Conservation (phyloP, 2,329 filamentous ascomycete genomes). For the Clarireedia sp. region DNA sequence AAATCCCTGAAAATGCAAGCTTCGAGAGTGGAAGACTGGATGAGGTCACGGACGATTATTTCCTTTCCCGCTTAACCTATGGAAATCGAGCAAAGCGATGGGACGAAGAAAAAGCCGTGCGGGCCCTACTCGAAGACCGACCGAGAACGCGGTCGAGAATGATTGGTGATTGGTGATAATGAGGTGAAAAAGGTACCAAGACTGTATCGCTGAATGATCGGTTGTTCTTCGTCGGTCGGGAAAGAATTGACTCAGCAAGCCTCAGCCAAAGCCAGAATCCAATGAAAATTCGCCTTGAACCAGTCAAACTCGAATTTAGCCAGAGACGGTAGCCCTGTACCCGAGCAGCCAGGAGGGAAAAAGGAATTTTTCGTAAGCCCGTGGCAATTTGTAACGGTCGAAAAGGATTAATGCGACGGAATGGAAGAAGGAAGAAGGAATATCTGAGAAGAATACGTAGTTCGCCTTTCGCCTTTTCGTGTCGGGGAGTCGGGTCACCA, state of each 20-base stretch:
- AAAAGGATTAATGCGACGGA: neutral
- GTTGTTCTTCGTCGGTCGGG: neutral
- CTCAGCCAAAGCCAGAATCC: neutral
- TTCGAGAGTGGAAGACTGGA: neutral
- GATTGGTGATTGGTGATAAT: neutral
- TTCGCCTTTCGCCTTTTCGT: neutral
- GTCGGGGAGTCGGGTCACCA: neutral
- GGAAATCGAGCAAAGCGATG: neutral
- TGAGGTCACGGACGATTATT: constrained; percentile 5
- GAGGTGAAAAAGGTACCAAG: too few species aligned
- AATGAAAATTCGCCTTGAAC: neutral
- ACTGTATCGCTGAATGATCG: too few species aligned
- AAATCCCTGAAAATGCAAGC: neutral
- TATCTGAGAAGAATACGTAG: neutral
- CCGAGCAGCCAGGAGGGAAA: too few species aligned
- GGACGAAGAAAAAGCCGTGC: neutral
- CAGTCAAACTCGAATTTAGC: neutral
- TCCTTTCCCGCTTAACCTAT: neutral
- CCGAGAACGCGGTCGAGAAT: neutral
- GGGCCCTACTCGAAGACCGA: too few species aligned
- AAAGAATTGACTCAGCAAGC: constrained; percentile 6
- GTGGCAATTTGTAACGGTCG: constrained; percentile 1
- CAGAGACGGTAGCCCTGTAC: too few species aligned
- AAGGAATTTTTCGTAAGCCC: constrained; percentile 3
- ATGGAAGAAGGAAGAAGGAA: neutral